Conservation (phyloP, 1,284 basidiomycete species). For the Austroboletus novae-zelandiae region DNA sequence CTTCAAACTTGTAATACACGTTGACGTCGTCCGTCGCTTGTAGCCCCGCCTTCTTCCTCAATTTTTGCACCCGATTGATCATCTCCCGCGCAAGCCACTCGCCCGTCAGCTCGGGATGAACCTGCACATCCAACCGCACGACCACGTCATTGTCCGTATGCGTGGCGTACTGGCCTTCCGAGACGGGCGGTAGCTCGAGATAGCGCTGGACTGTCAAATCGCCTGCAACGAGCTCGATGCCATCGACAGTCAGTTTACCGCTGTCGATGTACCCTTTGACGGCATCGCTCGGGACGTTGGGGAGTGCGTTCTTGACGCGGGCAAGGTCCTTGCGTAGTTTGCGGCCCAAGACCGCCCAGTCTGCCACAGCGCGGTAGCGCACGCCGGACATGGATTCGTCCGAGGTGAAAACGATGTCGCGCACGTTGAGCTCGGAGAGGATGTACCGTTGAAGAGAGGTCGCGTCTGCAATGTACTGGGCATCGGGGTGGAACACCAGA, state of each 20-base stretch:
- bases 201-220: constrained; percentile 91
- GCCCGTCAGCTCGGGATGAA: constrained; percentile 83
- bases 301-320: constrained; percentile 88
- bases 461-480: constrained; percentile 85
- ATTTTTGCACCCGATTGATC: constrained; percentile 92
- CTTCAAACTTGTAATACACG: constrained; percentile 84
- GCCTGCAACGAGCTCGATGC: constrained; percentile 86
- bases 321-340: constrained; percentile 94
- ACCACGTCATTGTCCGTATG: constrained; percentile 96
- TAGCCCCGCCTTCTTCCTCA: constrained; percentile 94
- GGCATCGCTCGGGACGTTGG: constrained; percentile 76
- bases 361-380: constrained; percentile 88
- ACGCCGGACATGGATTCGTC: constrained; percentile 89
- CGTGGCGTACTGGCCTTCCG: constrained; percentile 71
- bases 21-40: constrained; percentile 94
- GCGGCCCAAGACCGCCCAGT: constrained; percentile 93
- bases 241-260: constrained; percentile 84
- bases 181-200: constrained; percentile 71
- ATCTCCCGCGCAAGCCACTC: constrained; percentile 91
- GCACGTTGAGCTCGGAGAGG: constrained; percentile 94
- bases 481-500: constrained; percentile 89
- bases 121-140: constrained; percentile 85
- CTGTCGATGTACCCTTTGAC: constrained; percentile 79
- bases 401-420: constrained; percentile 84
- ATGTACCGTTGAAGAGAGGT: constrained; percentile 87